Base-by-base conservation (phyloP, 2,329 filamentous ascomycete genomes). In the Xylaria sp. region DNA sequence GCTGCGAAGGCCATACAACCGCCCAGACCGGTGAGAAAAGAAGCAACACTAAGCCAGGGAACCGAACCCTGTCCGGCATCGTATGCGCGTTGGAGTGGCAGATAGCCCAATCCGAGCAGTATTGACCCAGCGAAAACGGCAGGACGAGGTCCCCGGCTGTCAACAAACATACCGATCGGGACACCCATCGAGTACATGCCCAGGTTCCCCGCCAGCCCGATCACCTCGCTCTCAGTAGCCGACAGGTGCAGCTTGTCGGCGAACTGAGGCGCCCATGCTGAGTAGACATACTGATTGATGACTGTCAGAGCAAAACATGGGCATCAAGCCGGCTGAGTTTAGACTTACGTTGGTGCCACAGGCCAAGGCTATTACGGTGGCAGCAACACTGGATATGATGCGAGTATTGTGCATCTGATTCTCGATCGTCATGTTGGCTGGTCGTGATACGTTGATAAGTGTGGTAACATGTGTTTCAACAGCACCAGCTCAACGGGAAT, bases 201-300 rank as follows among this genome's bases (percentile, higher is more conserved):
- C 77, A 98, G 82, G 77, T 95, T 95, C n/a, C 90, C 92, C 56
- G 89, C 87, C n/a, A 92, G 85, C 51, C 92, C 94, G 77, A 99
- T 94, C 73, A 98, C 81, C 81, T 99, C 98, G 81, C 89, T 94
- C 80, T 97, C 87, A 2, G 95, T 98, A n/a, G 96, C 92, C 15
- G 94, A 94, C 69, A 98, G 88, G 78, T 92, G 90, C 75, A 99
- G 85, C 74, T 88, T 90, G 76, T 97, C 90, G 59, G 94, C 94
- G 78, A 97, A 97, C 81, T 97, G 94, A 23, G 96, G 96, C 15
- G 93, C 94, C 94, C 96, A 99, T 81, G 95, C 95, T 64, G 94
- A 97, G 82, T 97, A 99, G 78, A 94, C 95, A 88, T 99, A 98
- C 93, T 97, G 77, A 53, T 17, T 33, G 58, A 62, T 68, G 15